phyloP scores from a whole-genome alignment of 352 stramenopile genomes.

The Thalassiosira mediterranea region DNA sequence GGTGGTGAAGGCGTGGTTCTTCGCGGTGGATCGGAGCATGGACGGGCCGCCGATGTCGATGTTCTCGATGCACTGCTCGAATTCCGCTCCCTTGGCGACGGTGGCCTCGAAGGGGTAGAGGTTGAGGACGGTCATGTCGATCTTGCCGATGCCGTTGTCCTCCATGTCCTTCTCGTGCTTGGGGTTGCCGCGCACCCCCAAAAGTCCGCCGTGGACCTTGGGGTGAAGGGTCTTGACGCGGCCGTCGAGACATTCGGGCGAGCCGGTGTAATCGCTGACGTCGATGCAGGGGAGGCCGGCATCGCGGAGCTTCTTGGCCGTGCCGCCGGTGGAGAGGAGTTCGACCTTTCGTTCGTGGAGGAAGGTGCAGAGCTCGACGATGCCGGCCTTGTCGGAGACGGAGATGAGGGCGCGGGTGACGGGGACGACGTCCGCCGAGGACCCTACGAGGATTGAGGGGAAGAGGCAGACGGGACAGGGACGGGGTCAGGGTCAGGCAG shows the following conservation, averaged over 20 bases:
- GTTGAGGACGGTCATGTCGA: slow-evolving; percentile 99
- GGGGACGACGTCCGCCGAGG: slow-evolving; percentile 87
- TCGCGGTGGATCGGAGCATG: slow-evolving; percentile 98
- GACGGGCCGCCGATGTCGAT: slow-evolving; percentile 99
- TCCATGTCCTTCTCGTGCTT: slow-evolving; percentile 97
- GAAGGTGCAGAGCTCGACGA: slow-evolving; percentile 96
- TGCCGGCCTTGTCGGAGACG: slow-evolving; percentile 98
- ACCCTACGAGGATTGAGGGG: slow-evolving; percentile 40
- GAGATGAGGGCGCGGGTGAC: slow-evolving; percentile 96
- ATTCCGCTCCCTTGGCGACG: slow-evolving; percentile 90
- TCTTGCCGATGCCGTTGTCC: slow-evolving; percentile 94
- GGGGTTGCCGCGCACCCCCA: slow-evolving; percentile 96
- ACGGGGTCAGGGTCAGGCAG: slow-evolving; percentile 67
- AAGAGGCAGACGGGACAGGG: neutral
- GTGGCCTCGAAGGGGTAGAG: slow-evolving; percentile 99
- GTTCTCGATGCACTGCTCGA: slow-evolving; percentile 99
- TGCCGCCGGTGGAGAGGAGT: slow-evolving; percentile 98
- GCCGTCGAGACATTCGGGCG: slow-evolving; percentile 98
- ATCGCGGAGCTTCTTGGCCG: slow-evolving; percentile 94
- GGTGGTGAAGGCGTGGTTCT: slow-evolving; percentile 98
- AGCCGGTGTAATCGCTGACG: slow-evolving; percentile 97
- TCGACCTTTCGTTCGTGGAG: slow-evolving; percentile 90
- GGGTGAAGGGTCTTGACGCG: slow-evolving; percentile 99
- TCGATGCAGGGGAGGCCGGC: slow-evolving; percentile 94
- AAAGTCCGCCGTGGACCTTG: slow-evolving; percentile 97